Percentiles rank a stretch among this genome's conserved stretches.
phyloP scores from a whole-genome alignment of 2,329 filamentous ascomycete genomes.

The Oidium heveae region DNA sequence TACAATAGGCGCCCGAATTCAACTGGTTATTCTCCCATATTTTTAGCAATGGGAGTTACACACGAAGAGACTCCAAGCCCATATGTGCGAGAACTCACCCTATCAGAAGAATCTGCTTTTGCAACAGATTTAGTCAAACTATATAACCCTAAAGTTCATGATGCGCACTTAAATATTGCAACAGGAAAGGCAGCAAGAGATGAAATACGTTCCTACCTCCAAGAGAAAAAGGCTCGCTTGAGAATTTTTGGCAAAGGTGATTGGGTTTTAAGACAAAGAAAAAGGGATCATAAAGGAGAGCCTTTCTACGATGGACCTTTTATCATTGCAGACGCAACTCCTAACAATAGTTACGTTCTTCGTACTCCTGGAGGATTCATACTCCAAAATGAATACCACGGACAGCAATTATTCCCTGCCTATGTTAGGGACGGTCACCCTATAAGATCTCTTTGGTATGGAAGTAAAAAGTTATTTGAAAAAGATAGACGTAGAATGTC shows the following conservation, averaged over 20 bases:
- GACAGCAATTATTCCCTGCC: neutral
- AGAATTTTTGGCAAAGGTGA: neutral
- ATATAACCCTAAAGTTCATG: neutral
- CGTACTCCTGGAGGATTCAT: neutral
- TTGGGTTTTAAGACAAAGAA: neutral
- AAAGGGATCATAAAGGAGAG: neutral
- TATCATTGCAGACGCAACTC: neutral
- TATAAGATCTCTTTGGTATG: neutral
- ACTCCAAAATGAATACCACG: neutral
- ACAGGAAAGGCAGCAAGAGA: slow-evolving; percentile 1
- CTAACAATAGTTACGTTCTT: neutral
- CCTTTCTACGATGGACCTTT: neutral
- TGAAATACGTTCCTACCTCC: neutral
- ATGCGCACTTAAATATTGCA: neutral
- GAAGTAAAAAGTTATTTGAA: neutral
- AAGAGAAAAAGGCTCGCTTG: neutral
- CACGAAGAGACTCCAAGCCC: no score
- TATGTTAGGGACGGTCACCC: neutral
- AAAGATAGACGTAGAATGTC: neutral
- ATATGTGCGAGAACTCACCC: no score
- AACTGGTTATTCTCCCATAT: no score
- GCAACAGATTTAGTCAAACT: neutral
- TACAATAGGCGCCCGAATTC: no score
- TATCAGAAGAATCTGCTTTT: no score
- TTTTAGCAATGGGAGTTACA: no score